phyloP scores from a whole-genome alignment of 495 filamentous ascomycete species.

The Polyplosphaeria fusca region DNA sequence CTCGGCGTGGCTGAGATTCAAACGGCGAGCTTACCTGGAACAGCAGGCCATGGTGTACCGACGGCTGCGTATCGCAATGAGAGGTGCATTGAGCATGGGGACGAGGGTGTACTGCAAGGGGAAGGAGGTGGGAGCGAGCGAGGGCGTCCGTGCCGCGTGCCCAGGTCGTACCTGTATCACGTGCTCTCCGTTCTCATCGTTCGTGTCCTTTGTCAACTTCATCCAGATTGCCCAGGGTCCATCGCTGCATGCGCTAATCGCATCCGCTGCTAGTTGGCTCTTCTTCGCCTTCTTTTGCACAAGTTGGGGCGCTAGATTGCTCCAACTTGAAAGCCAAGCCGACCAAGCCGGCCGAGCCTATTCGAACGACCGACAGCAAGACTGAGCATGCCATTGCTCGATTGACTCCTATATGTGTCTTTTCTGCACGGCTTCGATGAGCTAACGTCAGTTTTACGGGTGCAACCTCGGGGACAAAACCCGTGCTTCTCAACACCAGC shows the following conservation, averaged over 20 bases:
- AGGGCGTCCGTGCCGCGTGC: background rate
- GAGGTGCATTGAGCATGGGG: background rate
- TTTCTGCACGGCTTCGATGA: no score
- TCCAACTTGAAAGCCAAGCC: background rate
- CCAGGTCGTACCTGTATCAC: background rate
- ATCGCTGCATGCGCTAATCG: background rate
- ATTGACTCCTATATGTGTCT: no score
- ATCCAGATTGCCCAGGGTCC: conserved; percentile 12
- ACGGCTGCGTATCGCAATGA: conserved; percentile 5
- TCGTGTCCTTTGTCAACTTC: conserved; percentile 4
- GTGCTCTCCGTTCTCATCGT: background rate
- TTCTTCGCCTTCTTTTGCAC: background rate
- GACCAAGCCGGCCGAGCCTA: background rate
- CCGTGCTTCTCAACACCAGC: no score
- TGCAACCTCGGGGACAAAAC: no score
- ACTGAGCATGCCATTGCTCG: no score
- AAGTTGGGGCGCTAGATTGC: background rate
- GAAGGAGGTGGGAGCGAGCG: background rate
- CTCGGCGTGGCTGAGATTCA: background rate
- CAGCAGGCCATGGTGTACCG: background rate
- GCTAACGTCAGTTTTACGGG: no score
- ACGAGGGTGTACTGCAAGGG: background rate
- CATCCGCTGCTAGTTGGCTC: background rate
- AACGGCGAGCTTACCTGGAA: background rate
- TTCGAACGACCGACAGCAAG: background rate